phyloP scores from a whole-genome alignment of 805 yeast species.

The Candida maesae region DNA sequence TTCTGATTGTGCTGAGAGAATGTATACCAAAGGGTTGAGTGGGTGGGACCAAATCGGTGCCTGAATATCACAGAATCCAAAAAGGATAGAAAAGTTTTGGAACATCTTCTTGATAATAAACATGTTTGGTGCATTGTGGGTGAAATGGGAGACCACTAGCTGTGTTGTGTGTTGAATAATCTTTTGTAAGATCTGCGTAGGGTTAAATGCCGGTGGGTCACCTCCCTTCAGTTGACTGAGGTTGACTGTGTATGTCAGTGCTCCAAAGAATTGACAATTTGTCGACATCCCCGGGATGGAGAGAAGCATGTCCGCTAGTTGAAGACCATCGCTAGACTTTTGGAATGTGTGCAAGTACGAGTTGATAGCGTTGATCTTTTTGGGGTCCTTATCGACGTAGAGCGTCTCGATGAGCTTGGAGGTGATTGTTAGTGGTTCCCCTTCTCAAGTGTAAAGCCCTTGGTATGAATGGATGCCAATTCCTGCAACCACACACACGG shows the following conservation, averaged over 20 bases:
- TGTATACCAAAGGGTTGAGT: conserved; percentile 26
- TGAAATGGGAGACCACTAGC: conserved; percentile 9
- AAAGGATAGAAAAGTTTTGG: conserved; percentile 50
- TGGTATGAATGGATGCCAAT: too few species aligned
- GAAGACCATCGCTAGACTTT: conserved; percentile 50
- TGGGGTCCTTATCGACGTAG: conserved; percentile 27
- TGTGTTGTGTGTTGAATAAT: conserved; percentile 17
- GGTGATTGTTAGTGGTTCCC: not conserved
- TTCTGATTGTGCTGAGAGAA: conserved; percentile 13
- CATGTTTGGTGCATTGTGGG: conserved; percentile 17
- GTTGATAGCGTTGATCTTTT: conserved; percentile 44
- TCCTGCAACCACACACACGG: too few species aligned
- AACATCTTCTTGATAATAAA: conserved; percentile 58
- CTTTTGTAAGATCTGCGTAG: conserved; percentile 10
- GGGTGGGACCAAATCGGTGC: conserved; percentile 40
- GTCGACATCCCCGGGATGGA: conserved; percentile 31
- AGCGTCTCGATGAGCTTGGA: conserved; percentile 25
- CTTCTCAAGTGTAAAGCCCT: too few species aligned
- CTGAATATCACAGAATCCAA: conserved; percentile 28
- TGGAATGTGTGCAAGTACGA: conserved; percentile 55
- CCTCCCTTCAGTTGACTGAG: conserved; percentile 32
- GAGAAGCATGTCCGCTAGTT: conserved; percentile 53
- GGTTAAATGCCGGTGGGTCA: conserved; percentile 18
- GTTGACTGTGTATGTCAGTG: conserved; percentile 69
- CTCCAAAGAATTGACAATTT: conserved; percentile 73